A percentile compares a stretch with the other conserved stretches of the same genome.
Conservation (phyloP, 2,329 filamentous ascomycete species). For the Diaporthe destruens region DNA sequence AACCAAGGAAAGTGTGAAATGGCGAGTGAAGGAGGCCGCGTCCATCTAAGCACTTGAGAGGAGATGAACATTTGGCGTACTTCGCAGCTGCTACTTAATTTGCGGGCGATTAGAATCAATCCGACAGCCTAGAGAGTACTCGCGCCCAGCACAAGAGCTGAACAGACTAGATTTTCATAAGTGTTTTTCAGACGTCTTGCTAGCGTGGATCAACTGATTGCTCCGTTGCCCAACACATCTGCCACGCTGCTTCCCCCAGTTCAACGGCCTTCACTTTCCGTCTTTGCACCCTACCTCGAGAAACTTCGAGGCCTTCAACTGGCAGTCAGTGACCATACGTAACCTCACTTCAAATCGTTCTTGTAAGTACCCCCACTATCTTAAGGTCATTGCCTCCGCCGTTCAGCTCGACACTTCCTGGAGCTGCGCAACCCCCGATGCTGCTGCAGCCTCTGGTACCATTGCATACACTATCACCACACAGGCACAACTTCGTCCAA, state of each 20-base stretch:
- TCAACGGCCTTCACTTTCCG: not conserved
- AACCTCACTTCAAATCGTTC: not conserved
- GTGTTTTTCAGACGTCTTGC: not conserved
- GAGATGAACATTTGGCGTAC: not conserved
- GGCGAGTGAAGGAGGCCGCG: no score
- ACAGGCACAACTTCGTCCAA: not conserved
- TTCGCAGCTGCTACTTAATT: not conserved
- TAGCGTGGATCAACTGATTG: not conserved
- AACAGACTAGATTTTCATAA: not conserved
- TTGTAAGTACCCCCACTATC: not conserved
- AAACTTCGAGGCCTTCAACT: not conserved
- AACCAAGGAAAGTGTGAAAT: not conserved
- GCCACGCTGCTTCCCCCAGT: not conserved
- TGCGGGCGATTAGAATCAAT: not conserved
- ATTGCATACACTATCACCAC: not conserved
- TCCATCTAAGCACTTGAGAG: no score
- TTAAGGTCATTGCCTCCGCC: no score
- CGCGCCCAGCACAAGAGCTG: not conserved
- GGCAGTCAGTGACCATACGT: not conserved
- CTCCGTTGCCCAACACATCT: not conserved
- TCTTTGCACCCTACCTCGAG: not conserved
- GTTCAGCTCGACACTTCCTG: not conserved
- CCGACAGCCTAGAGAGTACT: not conserved
- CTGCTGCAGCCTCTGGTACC: not conserved
- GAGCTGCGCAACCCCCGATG: not conserved